These are phyloP conservation scores for Dioscorea cayenensis DNA, from an alignment of 116 monocot genomes.

Conservation along the genomic window DNA sequence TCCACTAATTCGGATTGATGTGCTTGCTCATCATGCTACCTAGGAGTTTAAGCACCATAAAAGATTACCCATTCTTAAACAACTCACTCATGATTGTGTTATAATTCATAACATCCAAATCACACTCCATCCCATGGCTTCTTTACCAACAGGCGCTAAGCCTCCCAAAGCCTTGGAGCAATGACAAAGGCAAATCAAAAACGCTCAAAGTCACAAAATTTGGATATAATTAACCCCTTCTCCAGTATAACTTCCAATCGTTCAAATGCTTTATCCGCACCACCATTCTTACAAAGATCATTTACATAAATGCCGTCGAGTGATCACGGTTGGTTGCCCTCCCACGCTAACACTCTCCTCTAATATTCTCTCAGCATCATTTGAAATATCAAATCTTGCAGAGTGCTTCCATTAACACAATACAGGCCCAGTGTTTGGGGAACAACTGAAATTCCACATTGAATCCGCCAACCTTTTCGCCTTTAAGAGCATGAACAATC, in stretches of 20 bases:
- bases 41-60: slow-evolving; percentile 23
- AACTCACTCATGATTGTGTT: slow-evolving; percentile 38
- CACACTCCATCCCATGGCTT: slow-evolving; percentile 24
- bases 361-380: slow-evolving; percentile 25
- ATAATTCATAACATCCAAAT: slow-evolving; percentile 26
- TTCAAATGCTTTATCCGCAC: slow-evolving; percentile 9
- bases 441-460: slow-evolving; percentile 19
- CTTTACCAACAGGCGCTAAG: slow-evolving; percentile 22
- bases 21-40: slow-evolving; percentile 34
- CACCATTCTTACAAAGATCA: slow-evolving; percentile 24
- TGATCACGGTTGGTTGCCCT: slow-evolving; percentile 29
- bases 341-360: slow-evolving; percentile 12
- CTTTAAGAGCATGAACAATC: background rate
- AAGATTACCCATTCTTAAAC: slow-evolving; percentile 11
- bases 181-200: slow-evolving; percentile 32
- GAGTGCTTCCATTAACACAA: slow-evolving; percentile 26
- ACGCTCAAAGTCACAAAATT: slow-evolving; percentile 27
- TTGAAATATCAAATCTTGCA: slow-evolving; percentile 20
- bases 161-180: slow-evolving; percentile 13
- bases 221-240: slow-evolving; percentile 15
- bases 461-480: slow-evolving; percentile 13
- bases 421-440: slow-evolving; percentile 24
- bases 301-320: slow-evolving; percentile 27
- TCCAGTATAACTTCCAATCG: slow-evolving; percentile 18
- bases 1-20: slow-evolving; percentile 12